Conservation (phyloP, 108 stramenopile species). For the Cyclotella cryptica region DNA sequence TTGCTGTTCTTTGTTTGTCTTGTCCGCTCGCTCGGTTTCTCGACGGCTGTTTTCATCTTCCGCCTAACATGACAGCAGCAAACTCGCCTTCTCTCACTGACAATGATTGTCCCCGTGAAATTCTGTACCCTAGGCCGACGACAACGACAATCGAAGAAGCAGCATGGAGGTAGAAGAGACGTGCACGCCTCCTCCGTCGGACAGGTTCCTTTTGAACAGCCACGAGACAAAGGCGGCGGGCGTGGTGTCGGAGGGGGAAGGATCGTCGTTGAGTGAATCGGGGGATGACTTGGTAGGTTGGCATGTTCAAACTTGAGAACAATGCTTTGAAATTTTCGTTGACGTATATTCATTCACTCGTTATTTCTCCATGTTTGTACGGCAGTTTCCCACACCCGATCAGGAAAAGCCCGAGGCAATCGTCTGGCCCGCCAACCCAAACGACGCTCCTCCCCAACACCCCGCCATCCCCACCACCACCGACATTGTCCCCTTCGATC, state of each 20-base stretch:
- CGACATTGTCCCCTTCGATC: conserved; percentile 22
- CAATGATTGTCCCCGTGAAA: too few relatives aligned
- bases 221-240: conserved; percentile 1
- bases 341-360: background rate
- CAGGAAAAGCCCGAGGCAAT: background rate
- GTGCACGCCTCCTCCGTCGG: conserved; percentile 5
- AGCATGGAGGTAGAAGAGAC: conserved; percentile 1
- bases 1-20: too few relatives aligned
- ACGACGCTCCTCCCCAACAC: background rate
- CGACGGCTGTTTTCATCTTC: too few relatives aligned
- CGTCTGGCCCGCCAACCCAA: background rate
- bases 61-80: too few relatives aligned
- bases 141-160: background rate
- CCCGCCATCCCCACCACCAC: background rate
- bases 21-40: too few relatives aligned
- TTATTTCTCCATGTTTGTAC: background rate
- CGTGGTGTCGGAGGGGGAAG: conserved; percentile 9
- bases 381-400: conserved; percentile 17
- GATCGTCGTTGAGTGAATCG: conserved; percentile 11
- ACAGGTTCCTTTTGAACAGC: conserved; percentile 3
- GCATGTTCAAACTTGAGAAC: too few relatives aligned
- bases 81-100: too few relatives aligned
- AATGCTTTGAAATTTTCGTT: too few relatives aligned
- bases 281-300: conserved; percentile 33
- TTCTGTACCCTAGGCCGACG: background rate